phyloP scores from a whole-genome alignment of 768 basidiomycete genomes.

The Pleurotus tuoliensis region DNA sequence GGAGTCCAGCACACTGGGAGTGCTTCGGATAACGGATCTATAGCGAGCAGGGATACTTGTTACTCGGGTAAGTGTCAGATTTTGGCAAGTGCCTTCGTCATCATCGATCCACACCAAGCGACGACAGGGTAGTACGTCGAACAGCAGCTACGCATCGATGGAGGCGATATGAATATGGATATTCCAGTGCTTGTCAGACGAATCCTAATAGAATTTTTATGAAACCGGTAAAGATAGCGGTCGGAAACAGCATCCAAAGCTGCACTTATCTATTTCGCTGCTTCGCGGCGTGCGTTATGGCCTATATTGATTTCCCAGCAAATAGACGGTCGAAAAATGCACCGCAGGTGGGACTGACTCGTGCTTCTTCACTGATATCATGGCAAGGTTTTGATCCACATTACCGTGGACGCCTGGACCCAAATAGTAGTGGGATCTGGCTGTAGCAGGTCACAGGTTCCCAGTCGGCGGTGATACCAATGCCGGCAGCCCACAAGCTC shows the following conservation, averaged over 20 bases:
- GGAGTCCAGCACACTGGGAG: neutral
- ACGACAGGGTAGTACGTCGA: neutral
- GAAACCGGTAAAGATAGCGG: neutral
- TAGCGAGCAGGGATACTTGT: neutral
- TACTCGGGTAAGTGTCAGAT: neutral
- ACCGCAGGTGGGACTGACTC: neutral
- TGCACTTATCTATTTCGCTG: neutral
- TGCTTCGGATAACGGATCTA: conserved; percentile 9
- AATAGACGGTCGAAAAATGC: neutral
- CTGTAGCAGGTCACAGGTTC: neutral
- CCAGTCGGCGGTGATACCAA: conserved; percentile 7
- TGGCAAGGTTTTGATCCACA: too few species aligned
- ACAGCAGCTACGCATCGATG: neutral
- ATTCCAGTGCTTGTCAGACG: too few species aligned
- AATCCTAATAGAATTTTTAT: neutral
- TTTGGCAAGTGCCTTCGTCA: conserved; percentile 5
- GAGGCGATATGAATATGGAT: conserved; percentile 2
- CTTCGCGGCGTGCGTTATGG: neutral
- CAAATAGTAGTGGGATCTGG: neutral
- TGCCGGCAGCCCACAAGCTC: neutral
- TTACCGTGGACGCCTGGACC: neutral
- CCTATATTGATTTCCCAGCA: neutral
- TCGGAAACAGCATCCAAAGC: neutral
- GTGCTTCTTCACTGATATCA: too few species aligned
- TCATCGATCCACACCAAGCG: conserved; percentile 3